Conservation (phyloP, 345 rosid genomes). For the Salix udensis region DNA sequence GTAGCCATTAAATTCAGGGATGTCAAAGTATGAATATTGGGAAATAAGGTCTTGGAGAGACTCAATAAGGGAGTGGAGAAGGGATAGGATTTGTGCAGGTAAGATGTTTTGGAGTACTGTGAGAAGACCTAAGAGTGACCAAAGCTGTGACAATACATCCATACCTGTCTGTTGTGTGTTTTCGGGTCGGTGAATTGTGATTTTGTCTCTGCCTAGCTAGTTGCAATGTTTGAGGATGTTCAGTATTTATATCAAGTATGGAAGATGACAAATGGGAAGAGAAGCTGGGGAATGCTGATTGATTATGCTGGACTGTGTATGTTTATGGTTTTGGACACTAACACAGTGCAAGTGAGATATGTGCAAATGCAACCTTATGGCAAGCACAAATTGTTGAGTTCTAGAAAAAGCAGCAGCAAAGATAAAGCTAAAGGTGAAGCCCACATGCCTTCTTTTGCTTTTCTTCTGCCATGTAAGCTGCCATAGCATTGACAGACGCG, state of each 20-base stretch:
- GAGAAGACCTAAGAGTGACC: slow-evolving; percentile 49
- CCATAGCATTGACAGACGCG: background rate
- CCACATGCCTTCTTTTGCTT: slow-evolving; percentile 24
- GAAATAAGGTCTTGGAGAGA: slow-evolving; percentile 38
- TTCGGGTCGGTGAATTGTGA: background rate
- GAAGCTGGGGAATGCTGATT: background rate
- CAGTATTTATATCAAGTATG: background rate
- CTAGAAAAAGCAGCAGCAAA: slow-evolving; percentile 10
- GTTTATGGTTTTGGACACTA: background rate
- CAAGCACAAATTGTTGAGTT: slow-evolving; percentile 9
- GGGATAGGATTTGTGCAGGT: slow-evolving; percentile 45
- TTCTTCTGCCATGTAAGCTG: slow-evolving; percentile 2
- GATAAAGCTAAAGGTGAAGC: slow-evolving; percentile 34
- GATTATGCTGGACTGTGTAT: background rate
- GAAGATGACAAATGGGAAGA: background rate
- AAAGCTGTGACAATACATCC: slow-evolving; percentile 48
- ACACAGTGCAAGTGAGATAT: background rate
- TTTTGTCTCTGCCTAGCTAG: slow-evolving; percentile 13
- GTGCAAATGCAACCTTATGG: background rate
- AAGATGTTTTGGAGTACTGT: slow-evolving; percentile 50
- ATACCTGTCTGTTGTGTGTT: background rate
- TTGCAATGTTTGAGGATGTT: background rate
- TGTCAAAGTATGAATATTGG: slow-evolving; percentile 40
- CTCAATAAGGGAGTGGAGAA: slow-evolving; percentile 34
- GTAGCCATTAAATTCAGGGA: slow-evolving; percentile 52